Base-by-base conservation (phyloP, 345 rosid species). In the Lepidium didymum region DNA sequence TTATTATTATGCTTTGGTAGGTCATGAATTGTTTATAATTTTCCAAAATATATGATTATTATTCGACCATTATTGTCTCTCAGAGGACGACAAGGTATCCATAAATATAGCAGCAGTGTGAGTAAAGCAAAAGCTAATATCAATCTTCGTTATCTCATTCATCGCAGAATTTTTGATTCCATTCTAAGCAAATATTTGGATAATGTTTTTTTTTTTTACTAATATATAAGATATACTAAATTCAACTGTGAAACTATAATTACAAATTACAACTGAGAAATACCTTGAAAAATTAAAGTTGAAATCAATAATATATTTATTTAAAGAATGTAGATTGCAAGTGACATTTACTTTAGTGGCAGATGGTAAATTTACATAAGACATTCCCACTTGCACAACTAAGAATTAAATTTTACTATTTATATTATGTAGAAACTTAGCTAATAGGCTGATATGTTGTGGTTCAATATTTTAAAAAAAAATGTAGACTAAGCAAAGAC, bases 41-140 rank as follows among this genome's bases (percentile, higher is more conserved):
- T 64, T 56, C 29, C 35, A n/a, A 41, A 73, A 58, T 27, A 36
- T 62, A 27, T 55, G 55, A 62, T 57, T 3, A 57, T 49, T 50
- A 50, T 65, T 65, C 10, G 64, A 51, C 52, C 36, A 72, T 56
- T 21, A 50, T 27, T 73, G 67, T 66, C 77, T 51, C 43, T 58
- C 40, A 41, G 62, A 73, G 62, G 49, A 66, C 31, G 77, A 58
- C 77, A 66, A 58, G 54, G 7, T 15, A 61, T 65, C 66, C 67
- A 73, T 56, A 33, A 57, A 41, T 56, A 57, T 65, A 45, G 71
- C 58, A 57, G 67, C 71, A 65, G 72, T 65, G 67, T 65, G 71
- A 73, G 71, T 73, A 73, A 73, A 73, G 77, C 77, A 57, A 73
- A 65, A 65, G 77, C 77, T 45, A 73, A 2, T 49, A 50, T 65